Conservation (phyloP, 2,329 filamentous ascomycete genomes). For the Didymella keratinophila region DNA sequence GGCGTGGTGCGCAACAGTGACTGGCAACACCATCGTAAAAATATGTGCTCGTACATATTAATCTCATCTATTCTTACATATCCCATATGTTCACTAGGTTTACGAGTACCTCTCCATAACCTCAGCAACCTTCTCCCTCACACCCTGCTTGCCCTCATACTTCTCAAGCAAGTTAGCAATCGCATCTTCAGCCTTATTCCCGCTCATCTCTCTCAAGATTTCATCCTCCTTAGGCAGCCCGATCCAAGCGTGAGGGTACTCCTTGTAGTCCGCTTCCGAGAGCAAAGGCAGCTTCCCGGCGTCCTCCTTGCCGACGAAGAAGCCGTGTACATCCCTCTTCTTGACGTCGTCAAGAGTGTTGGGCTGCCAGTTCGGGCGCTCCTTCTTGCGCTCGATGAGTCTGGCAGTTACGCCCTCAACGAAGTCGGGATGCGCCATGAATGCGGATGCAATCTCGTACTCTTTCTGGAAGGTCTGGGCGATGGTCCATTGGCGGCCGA, state of each 20-base stretch:
- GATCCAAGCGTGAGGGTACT: constrained; percentile 76
- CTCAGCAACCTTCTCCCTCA: constrained; percentile 67
- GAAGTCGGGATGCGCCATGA: constrained; percentile 94
- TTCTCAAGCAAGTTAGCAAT: constrained; percentile 51
- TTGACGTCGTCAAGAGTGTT: constrained; percentile 73
- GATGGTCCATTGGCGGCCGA: constrained; percentile 80
- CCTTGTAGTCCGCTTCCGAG: constrained; percentile 66
- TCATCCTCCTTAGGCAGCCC: constrained; percentile 77
- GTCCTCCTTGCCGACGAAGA: constrained; percentile 62
- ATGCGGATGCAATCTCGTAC: constrained; percentile 80
- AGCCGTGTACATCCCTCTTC: constrained; percentile 67
- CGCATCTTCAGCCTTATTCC: constrained; percentile 47
- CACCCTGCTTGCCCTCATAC: constrained; percentile 56
- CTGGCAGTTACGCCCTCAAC: constrained; percentile 86
- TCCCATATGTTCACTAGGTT: not conserved
- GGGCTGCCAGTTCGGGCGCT: constrained; percentile 78
- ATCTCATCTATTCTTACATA: constrained; percentile 13
- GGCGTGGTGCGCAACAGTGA: no score
- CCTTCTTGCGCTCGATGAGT: constrained; percentile 73
- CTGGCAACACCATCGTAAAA: no score
- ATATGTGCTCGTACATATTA: no score
- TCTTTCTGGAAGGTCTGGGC: constrained; percentile 85
- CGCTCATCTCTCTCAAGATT: constrained; percentile 56
- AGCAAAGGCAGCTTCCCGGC: constrained; percentile 66
- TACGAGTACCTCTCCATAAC: constrained; percentile 59